Conservation (phyloP, 2,329 filamentous ascomycete species). For the Trichoderma oligosporum region DNA sequence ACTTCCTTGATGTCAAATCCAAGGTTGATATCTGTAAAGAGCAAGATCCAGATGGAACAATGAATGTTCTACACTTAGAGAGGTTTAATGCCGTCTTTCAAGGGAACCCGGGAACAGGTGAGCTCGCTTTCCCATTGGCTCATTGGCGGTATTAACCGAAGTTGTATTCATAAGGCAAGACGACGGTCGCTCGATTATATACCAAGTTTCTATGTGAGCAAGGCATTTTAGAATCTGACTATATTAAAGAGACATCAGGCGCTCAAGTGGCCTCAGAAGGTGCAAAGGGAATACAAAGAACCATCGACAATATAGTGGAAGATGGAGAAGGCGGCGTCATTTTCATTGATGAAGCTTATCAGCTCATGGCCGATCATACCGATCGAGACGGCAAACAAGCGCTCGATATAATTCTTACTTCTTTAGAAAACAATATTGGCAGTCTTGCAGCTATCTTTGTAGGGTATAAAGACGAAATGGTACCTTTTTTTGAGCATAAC, state of each 20-base stretch:
- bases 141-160: not conserved
- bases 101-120: conserved; percentile 18
- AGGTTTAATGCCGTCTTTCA: conserved; percentile 12
- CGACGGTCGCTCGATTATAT: conserved; percentile 30
- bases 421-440: conserved; percentile 63
- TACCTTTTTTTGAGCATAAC: conserved; percentile 67
- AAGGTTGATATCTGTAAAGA: conserved; percentile 2
- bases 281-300: not conserved
- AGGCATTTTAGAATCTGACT: conserved; percentile 25
- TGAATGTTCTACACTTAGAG: conserved; percentile 1
- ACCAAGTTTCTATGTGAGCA: conserved; percentile 30
- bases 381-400: conserved; percentile 46
- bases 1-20: conserved; percentile 9
- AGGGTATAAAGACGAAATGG: conserved; percentile 67
- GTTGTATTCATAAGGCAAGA: conserved; percentile 24
- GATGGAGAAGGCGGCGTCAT: conserved; percentile 54
- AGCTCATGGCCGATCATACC: conserved; percentile 40
- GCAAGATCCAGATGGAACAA: not conserved
- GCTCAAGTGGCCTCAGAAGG: not conserved
- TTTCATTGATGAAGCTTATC: conserved; percentile 73
- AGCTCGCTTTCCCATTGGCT: not conserved
- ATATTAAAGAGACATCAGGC: conserved; percentile 6
- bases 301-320: not conserved
- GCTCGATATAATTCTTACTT: conserved; percentile 62
- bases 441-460: conserved; percentile 65